Base-by-base conservation (phyloP, 176 grass and related monocot species). In the Paspalum vaginatum region DNA sequence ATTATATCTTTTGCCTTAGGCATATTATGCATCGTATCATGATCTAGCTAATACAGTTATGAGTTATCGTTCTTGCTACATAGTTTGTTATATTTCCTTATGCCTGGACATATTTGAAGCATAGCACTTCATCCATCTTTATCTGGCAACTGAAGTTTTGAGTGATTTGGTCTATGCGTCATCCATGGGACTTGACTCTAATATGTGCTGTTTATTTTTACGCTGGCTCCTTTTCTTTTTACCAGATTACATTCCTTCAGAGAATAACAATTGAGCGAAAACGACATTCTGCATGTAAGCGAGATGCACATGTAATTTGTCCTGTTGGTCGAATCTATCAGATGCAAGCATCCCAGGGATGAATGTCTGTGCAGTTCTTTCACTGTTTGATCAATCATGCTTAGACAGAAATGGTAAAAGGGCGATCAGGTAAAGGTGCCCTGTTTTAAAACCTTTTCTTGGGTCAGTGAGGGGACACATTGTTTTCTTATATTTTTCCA, bases 381-480 rank as follows among this genome's bases (percentile, higher is more conserved):
- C 55, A 47, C 69, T 70, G 46, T 84, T 80, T 80, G 62, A 84
- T 70, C 76, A 62, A 46, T 84, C 81, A 80, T 85, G 81, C 81
- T 62, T 80, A 48, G 53, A 76, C 17, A 25, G 75, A 88, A 80
- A 80, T 61, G 87, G 87, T 75, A 88, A 88, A 88, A 88, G 45
- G 76, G n/a, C 56, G 53, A 10, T 68, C 54, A 27, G 69, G 70
- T 79, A 69, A 84, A 59, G 24, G 81, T 37, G 48, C 12, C 62
- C 17, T 84, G 54, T 68, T 75, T 27, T 63, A 6, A 62, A 79
- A 85, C 44, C 75, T 68, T 84, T 83, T 83, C 44, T 10, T 14
- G 61, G 68, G 86, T 79, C 68, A 88, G 68, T 68, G 68, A 67
- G 60, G 79, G 69, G 75, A 51, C 75, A 39, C 13, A 38, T 14